Evolutionary conservation across 2,329 filamentous ascomycete species (phyloP), one percentile per base, ranked within the genome.

Genomic region (Leptoxyphium fumago): DNA sequence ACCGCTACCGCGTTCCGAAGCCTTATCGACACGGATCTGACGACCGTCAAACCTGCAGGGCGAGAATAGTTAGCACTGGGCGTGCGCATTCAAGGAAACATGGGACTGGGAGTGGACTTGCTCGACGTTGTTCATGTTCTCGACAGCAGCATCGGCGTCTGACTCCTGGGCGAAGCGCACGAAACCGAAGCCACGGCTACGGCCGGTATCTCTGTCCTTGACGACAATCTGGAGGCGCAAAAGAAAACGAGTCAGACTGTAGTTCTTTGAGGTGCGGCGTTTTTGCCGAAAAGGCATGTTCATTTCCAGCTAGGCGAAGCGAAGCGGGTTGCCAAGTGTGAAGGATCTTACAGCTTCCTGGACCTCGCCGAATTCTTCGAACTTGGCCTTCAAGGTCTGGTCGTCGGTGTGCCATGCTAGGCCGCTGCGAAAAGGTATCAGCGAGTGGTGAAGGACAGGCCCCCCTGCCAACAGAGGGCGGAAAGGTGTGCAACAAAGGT

Each of bases 361-460:
- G 54, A 98, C 83, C 38, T 73, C 71, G 48, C 89, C 89, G 61
- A 85, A 95, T 65, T 91, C 82, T 64, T 89, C 82, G 64, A 98
- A 98, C 67, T 94, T 94, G 61, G 82, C 71, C 60, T 84, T 82
- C 53, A 98, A 73, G 54, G 84, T 87, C 39, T 70, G 68, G 68
- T 96, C 89, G 66, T 93, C 87, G 52, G 91, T 98, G 71, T 95
- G 88, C 91, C 91, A 98, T 60, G 91, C 86, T 55, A 98, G 86
- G 75, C 91, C 91, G 61, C 89, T 94, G 60, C 40, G 36, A 38
- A 34, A 9, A 28, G 5, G 10, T n/a, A 18, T 14, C 10, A 32
- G 46, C 18, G 40, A 40, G 46, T 30, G 46, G 32, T 45, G 51
- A 47, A 41, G 45, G 43, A 29, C 8, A 18, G 38, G 39, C 34